Conservation (phyloP, 2,329 filamentous ascomycete species). For the Celoporthe dispersa region DNA sequence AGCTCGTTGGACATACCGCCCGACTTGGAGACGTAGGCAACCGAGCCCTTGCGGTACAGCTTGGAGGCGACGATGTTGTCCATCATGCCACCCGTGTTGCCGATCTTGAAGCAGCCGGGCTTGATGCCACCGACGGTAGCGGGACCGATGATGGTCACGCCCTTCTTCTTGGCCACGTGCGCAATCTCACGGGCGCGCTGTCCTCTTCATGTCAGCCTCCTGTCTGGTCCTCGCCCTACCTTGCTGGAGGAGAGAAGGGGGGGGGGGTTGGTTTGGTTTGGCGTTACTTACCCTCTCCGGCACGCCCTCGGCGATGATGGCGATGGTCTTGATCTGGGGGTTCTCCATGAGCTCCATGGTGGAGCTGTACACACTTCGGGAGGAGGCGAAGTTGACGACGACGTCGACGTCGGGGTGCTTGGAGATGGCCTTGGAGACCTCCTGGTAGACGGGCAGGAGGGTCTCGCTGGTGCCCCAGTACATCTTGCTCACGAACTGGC, state of each 20-base stretch:
- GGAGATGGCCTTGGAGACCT: conserved; percentile 85
- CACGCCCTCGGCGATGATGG: conserved; percentile 99
- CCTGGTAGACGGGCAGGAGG: conserved; percentile 96
- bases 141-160: conserved; percentile 97
- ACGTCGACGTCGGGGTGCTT: conserved; percentile 98
- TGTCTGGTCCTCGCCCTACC: neutral
- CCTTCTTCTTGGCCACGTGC: conserved; percentile 96
- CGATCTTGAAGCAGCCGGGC: conserved; percentile 99
- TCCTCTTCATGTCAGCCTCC: conserved; percentile 8
- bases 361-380: conserved; percentile 96
- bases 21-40: conserved; percentile 99
- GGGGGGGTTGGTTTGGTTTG: too few relatives aligned
- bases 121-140: conserved; percentile 99
- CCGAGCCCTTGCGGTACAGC: conserved; percentile 98
- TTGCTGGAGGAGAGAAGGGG: too few relatives aligned
- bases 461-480: conserved; percentile 99
- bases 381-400: conserved; percentile 99
- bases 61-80: conserved; percentile 99
- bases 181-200: conserved; percentile 97
- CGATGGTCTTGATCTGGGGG: conserved; percentile 97
- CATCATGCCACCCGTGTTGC: conserved; percentile 99
- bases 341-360: conserved; percentile 98
- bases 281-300: conserved; percentile 85
- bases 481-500: conserved; percentile 99
- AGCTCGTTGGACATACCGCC: conserved; percentile 99